phyloP scores from a whole-genome alignment of 2,329 filamentous ascomycete species.

The Conoideocrella luteorostrata region DNA sequence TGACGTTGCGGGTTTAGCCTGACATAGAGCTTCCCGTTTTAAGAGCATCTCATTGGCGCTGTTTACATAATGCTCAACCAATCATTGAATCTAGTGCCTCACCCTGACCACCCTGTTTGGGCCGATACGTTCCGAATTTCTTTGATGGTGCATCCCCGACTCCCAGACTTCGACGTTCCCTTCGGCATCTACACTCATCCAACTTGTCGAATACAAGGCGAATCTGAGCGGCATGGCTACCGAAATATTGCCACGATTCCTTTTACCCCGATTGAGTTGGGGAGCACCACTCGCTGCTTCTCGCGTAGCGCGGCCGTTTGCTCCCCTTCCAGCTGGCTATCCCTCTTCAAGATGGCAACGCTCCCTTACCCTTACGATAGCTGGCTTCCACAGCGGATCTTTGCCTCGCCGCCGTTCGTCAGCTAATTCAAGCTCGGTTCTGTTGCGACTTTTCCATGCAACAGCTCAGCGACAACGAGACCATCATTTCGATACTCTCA shows the following conservation, averaged over 20 bases:
- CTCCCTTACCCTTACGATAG: neutral
- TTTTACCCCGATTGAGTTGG: conserved; percentile 53
- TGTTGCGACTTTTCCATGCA: conserved; percentile 57
- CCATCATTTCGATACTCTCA: conserved; percentile 97
- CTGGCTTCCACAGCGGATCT: neutral
- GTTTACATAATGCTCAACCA: conserved; percentile 5
- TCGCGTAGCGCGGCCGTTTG: conserved; percentile 15
- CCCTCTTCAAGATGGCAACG: conserved; percentile 3
- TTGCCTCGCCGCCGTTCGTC: conserved; percentile 7
- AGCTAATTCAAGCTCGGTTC: conserved; percentile 14
- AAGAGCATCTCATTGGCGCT: neutral
- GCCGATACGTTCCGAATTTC: conserved; percentile 3
- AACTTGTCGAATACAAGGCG: too few relatives aligned
- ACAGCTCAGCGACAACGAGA: conserved; percentile 57
- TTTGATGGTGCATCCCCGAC: neutral
- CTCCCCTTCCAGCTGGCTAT: conserved; percentile 13
- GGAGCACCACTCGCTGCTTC: conserved; percentile 21
- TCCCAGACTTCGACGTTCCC: too few relatives aligned
- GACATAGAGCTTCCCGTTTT: too few relatives aligned
- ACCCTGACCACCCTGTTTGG: conserved; percentile 11
- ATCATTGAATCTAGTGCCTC: conserved; percentile 5
- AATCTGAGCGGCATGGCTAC: conserved; percentile 21
- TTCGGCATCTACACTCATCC: too few relatives aligned
- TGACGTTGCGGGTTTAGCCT: too few relatives aligned
- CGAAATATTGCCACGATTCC: conserved; percentile 44